These are phyloP conservation scores for Parachaetomium inaequale DNA, from an alignment of 495 filamentous ascomycete species.

Conservation along the genomic window DNA sequence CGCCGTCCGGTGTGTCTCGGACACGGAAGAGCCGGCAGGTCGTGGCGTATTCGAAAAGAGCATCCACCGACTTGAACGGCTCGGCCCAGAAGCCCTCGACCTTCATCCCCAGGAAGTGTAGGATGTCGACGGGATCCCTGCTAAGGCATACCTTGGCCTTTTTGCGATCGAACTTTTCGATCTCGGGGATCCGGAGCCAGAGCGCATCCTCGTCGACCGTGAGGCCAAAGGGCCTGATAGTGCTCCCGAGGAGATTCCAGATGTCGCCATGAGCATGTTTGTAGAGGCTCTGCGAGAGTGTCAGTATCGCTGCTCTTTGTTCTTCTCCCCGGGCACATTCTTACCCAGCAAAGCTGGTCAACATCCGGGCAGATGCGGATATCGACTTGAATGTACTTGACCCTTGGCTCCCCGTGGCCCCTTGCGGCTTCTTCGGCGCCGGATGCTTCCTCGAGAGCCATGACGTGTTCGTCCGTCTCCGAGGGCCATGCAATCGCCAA, in stretches of 20 bases:
- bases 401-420: slow-evolving; percentile 15
- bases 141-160: slow-evolving; percentile 56
- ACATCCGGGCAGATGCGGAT: slow-evolving; percentile 48
- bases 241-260: slow-evolving; percentile 61
- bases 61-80: slow-evolving; percentile 48
- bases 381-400: slow-evolving; percentile 60
- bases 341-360: slow-evolving; percentile 51
- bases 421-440: slow-evolving; percentile 4
- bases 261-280: slow-evolving; percentile 62
- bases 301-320: not conserved
- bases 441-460: not conserved
- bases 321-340: not conserved
- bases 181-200: slow-evolving; percentile 58
- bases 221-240: slow-evolving; percentile 58
- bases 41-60: slow-evolving; percentile 55
- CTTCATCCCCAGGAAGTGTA: slow-evolving; percentile 59
- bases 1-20: slow-evolving; percentile 14
- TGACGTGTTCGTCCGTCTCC: slow-evolving; percentile 6
- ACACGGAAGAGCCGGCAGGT: slow-evolving; percentile 53
- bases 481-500: slow-evolving; percentile 52
- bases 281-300: slow-evolving; percentile 42
- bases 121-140: slow-evolving; percentile 45
- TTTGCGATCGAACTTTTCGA: slow-evolving; percentile 55
- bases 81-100: slow-evolving; percentile 37
- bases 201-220: slow-evolving; percentile 58